Evolutionary conservation across 2,329 filamentous ascomycete species (phyloP), one percentile per base, ranked within the genome.

Genomic region (Neonectria ditissima): DNA sequence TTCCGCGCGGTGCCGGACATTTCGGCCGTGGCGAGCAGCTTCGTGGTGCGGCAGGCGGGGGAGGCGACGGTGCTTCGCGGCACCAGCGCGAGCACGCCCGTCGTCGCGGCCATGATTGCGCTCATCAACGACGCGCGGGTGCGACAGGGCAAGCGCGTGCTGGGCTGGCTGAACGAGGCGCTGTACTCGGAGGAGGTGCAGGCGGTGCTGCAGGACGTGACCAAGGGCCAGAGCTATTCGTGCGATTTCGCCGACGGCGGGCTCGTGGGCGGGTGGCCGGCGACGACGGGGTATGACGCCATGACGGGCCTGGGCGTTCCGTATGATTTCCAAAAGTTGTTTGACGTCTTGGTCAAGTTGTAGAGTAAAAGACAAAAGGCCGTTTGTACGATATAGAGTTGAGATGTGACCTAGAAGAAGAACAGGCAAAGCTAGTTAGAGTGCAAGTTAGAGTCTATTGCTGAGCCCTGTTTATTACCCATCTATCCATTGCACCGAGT

Each of bases 21-120:
- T 24, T 79, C 83, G 4, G 83, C 81, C 4, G 81, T 92, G 22
- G 84, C 89, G 1, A 86, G 86, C 8, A 85, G 87, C 65, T 91
- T 89, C 59, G 65, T 75, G 7, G 78, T 80, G 37, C 61, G 78
- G 3, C 66, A 76, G 16, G 72, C 72, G 6, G 79, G 78, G 8
- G 53, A 58, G 14, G 61, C 72, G 5, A 41, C 55, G 0, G 63
- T 65, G 2, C 73, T 82, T 2, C 68, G 76, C 50, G 84, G 84
- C 11, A 86, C 84, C 13, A 84, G 82, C 57, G 86, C 85, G 1
- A 84, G 83, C 39, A 81, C 86, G 4, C 87, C 86, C 0, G 81
- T 87, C 0, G 75, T 89, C 20, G 86, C 85, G 5, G 77, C 84
- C 24, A 81, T 89, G 73, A 76, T 89, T 51, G 82, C 84, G 4